A percentile compares a stretch with the other conserved stretches of the same genome.
These are phyloP conservation scores for Acacia crassicarpa DNA, from an alignment of 306 rosid species.

Conservation along the genomic window DNA sequence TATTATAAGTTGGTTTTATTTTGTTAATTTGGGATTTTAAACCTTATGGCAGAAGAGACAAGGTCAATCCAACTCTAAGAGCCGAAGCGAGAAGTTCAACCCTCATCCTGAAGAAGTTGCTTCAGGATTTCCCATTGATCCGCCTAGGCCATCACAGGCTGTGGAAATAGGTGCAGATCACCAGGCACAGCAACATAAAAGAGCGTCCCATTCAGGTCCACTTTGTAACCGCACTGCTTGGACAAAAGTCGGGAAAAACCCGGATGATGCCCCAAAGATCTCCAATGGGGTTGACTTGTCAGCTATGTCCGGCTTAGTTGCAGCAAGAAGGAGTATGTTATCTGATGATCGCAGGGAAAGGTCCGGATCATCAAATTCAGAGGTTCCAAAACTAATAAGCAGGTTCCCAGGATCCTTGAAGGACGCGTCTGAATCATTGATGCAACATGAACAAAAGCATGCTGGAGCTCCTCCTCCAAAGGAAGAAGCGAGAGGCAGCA, in stretches of 20 bases:
- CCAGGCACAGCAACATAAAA: constrained; percentile 69
- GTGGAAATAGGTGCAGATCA: constrained; percentile 52
- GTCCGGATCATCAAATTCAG: constrained; percentile 72
- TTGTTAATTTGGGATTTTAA: constrained; percentile 1
- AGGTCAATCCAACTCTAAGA: constrained; percentile 66
- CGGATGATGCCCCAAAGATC: constrained; percentile 73
- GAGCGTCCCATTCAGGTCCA: constrained; percentile 99
- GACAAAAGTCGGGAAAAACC: constrained; percentile 80
- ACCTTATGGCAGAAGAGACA: constrained; percentile 77
- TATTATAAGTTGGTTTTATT: neutral
- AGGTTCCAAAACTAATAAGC: constrained; percentile 68
- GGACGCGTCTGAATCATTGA: constrained; percentile 66
- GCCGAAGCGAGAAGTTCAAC: constrained; percentile 96
- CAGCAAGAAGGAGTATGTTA: constrained; percentile 82
- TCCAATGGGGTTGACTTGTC: constrained; percentile 75
- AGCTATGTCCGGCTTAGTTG: constrained; percentile 74
- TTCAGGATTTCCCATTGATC: constrained; percentile 98
- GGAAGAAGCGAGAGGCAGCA: constrained; percentile 53
- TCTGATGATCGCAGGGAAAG: constrained; percentile 85
- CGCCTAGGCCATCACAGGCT: constrained; percentile 94
- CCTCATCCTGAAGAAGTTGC: constrained; percentile 96
- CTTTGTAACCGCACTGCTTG: constrained; percentile 86
- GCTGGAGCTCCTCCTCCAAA: constrained; percentile 50
- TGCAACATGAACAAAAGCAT: constrained; percentile 66
- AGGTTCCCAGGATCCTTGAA: constrained; percentile 95